These are phyloP conservation scores for Globisporangium megalacanthum DNA, from an alignment of 352 stramenopile species.

Conservation along the genomic window DNA sequence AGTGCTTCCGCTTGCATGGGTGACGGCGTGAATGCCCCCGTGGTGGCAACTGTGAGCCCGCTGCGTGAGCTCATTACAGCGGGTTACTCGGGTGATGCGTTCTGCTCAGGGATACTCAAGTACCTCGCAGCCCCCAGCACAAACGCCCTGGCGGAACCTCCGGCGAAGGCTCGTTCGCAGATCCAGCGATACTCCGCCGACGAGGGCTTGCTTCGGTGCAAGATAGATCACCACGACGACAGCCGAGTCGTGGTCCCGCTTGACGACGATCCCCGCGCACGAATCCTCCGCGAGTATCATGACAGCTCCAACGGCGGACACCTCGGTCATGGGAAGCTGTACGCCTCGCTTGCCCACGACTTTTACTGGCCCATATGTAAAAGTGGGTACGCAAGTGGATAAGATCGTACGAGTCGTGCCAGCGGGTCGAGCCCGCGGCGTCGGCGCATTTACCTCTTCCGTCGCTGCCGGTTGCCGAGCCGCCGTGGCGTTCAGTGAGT, in stretches of 20 bases:
- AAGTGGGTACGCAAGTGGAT: neutral
- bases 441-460: neutral
- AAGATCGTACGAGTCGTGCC: neutral
- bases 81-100: too few relatives aligned
- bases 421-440: neutral
- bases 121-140: too few relatives aligned
- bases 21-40: too few relatives aligned
- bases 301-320: neutral
- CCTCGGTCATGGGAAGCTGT: neutral
- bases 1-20: too few relatives aligned
- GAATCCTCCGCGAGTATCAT: neutral
- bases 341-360: neutral
- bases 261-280: neutral
- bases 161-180: too few relatives aligned
- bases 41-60: too few relatives aligned
- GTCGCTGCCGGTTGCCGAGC: neutral
- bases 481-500: neutral
- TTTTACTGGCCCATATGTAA: neutral
- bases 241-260: neutral
- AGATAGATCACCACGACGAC: too few relatives aligned
- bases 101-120: too few relatives aligned
- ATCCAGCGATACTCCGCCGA: too few relatives aligned
- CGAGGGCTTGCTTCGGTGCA: too few relatives aligned
- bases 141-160: too few relatives aligned
- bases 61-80: too few relatives aligned